phyloP scores from a whole-genome alignment of 2,329 filamentous ascomycete species.

The Pseudogymnoascus sp. region DNA sequence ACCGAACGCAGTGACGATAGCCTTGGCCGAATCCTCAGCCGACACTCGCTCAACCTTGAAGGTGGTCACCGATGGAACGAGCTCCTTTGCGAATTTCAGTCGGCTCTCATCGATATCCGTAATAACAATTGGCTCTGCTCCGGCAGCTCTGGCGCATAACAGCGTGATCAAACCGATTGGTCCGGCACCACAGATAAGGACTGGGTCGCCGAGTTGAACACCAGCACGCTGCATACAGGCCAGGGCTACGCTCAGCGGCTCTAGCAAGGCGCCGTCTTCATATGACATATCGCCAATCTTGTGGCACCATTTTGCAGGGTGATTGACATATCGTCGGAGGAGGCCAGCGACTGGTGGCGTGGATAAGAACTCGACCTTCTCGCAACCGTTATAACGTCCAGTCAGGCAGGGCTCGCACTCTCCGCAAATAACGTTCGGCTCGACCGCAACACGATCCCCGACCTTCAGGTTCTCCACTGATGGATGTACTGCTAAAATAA shows the following conservation, averaged over 20 bases:
- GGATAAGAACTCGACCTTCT: conserved; percentile 75
- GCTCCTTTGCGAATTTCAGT: conserved; percentile 73
- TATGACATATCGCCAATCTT: conserved; percentile 90
- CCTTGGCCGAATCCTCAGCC: conserved; percentile 63
- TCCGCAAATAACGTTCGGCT: conserved; percentile 89
- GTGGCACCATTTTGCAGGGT: conserved; percentile 91
- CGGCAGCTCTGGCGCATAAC: conserved; percentile 75
- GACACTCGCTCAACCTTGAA: conserved; percentile 64
- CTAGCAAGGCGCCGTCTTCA: conserved; percentile 83
- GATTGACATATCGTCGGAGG: conserved; percentile 86
- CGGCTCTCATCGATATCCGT: conserved; percentile 89
- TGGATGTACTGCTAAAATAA: conserved; percentile 71
- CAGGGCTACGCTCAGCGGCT: conserved; percentile 82
- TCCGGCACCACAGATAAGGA: conserved; percentile 84
- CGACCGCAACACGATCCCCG: conserved; percentile 86
- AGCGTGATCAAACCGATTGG: conserved; percentile 89
- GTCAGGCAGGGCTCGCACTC: conserved; percentile 85
- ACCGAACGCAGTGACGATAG: conserved; percentile 62
- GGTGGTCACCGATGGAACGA: conserved; percentile 72
- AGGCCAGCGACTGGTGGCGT: conserved; percentile 85
- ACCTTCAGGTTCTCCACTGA: conserved; percentile 70
- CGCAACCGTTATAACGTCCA: conserved; percentile 92
- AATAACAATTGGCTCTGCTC: conserved; percentile 83
- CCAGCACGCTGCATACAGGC: conserved; percentile 79
- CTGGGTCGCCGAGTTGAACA: conserved; percentile 74